Evolutionary conservation across 2,329 filamentous ascomycete genomes (phyloP).

Genomic region (Aspergillus puulaauensis): DNA sequence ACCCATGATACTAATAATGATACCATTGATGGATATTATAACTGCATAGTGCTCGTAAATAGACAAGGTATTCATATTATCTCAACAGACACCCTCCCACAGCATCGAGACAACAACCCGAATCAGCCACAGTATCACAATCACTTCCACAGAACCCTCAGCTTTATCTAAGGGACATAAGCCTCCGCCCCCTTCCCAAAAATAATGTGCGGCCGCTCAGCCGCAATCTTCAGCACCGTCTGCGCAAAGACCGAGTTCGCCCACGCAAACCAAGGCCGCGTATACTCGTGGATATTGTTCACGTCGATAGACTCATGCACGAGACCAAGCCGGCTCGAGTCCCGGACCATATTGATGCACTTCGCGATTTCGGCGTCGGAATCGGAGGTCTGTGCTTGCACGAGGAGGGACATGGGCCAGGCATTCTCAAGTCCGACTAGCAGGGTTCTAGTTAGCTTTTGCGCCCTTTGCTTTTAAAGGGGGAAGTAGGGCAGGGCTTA

Average conservation of each 20-base stretch:
- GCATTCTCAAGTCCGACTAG: slow-evolving; percentile 82
- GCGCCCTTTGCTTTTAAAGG: not conserved
- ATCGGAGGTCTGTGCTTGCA: slow-evolving; percentile 86
- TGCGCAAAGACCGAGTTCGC: slow-evolving; percentile 95
- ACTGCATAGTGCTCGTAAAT: not conserved
- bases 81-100: not conserved
- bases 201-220: slow-evolving; percentile 82
- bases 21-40: too few relatives aligned
- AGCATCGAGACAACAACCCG: not conserved
- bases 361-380: slow-evolving; percentile 76
- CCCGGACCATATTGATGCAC: slow-evolving; percentile 72
- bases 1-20: not conserved
- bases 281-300: slow-evolving; percentile 67
- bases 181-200: slow-evolving; percentile 61
- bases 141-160: not conserved
- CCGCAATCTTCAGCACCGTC: slow-evolving; percentile 85
- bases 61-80: not conserved
- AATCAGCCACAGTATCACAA: not conserved
- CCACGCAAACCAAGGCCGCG: slow-evolving; percentile 95
- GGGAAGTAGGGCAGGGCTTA: slow-evolving; percentile 35
- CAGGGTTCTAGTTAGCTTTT: slow-evolving; percentile 40
- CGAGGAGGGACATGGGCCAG: slow-evolving; percentile 93
- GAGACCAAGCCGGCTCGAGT: slow-evolving; percentile 72
- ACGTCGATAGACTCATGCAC: slow-evolving; percentile 94
- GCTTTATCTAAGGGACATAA: slow-evolving; percentile 24